phyloP scores from a whole-genome alignment of 192 early-diverging fungal genomes.

The Coemansia sp. region DNA sequence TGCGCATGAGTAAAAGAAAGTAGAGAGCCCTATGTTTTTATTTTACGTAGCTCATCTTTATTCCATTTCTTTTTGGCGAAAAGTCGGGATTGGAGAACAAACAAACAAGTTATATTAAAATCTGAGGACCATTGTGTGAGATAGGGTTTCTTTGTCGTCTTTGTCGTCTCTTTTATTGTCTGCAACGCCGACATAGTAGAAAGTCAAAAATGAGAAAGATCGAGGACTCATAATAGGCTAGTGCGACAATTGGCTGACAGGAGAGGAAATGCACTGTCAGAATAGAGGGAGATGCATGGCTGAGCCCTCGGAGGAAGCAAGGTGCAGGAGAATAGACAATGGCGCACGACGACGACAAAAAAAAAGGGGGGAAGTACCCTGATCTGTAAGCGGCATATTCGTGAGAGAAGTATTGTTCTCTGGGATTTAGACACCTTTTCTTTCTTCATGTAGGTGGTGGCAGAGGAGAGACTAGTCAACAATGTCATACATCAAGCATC shows the following conservation, averaged over 20 bases:
- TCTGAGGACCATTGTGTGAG: background rate
- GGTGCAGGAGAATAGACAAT: slow-evolving; percentile 4
- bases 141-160: background rate
- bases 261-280: background rate
- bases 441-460: background rate
- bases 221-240: background rate
- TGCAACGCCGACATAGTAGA: background rate
- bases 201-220: background rate
- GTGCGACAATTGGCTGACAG: background rate
- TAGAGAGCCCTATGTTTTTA: background rate
- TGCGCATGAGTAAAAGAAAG: background rate
- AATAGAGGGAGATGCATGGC: background rate
- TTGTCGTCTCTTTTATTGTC: background rate
- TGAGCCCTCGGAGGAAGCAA: background rate
- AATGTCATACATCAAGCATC: background rate
- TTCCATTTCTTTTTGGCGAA: background rate
- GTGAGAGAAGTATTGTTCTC: background rate
- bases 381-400: slow-evolving; percentile 4
- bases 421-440: background rate
- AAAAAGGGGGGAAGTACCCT: background rate
- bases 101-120: slow-evolving; percentile 1
- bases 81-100: slow-evolving; percentile 1
- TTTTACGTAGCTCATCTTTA: background rate
- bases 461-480: slow-evolving; percentile 9
- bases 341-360: background rate